Base-by-base conservation (phyloP, 192 early-diverging fungal genomes). In the Coemansia sp. region DNA sequence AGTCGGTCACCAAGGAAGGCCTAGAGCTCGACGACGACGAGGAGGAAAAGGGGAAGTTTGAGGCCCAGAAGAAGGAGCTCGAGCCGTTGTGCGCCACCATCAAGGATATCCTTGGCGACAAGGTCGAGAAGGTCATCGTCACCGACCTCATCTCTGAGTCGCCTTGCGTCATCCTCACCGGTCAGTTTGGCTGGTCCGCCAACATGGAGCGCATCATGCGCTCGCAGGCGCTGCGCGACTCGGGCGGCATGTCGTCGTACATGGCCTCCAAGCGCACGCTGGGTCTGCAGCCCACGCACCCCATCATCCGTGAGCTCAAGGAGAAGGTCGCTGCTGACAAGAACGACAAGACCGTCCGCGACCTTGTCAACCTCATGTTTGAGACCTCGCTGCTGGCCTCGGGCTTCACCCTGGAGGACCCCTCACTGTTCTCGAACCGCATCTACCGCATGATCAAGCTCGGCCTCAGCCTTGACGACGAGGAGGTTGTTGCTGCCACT, bases 201-300 rank as follows among this genome's bases (percentile, higher is more conserved):
- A 99, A 98, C 91, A 98, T 99, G 95, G 98, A 99, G 85, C 94
- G 98, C 87, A 98, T 99, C 91, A 99, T 99, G 98, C 97, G 95
- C 86, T 94, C 98, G 54, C 98, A 99, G 84, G 96, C 98, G 40
- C 89, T 98, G 79, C 92, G 95, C 82, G 95, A 99, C 84, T 90
- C 90, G 39, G 92, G 90, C 70, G 92, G 90, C 76, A 98, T 98
- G 97, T 92, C 93, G 56, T 84, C 90, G n/a, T 99, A 98, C 92
- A 99, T 99, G 97, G 93, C 93, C 35, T 93, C 91, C 75, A 99
- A 99, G 91, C 97, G 97, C 88, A 97, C 94, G 48, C 85, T 99
- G 67, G 97, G 98, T 83, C 82, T 99, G 78, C 98, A 99, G 91
- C 90, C 97, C 63, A 79, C 85, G 60, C 91, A 99, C 87, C 77